Evolutionary conservation across 345 rosid species (phyloP).

Genomic region (Lepidium sativum): DNA sequence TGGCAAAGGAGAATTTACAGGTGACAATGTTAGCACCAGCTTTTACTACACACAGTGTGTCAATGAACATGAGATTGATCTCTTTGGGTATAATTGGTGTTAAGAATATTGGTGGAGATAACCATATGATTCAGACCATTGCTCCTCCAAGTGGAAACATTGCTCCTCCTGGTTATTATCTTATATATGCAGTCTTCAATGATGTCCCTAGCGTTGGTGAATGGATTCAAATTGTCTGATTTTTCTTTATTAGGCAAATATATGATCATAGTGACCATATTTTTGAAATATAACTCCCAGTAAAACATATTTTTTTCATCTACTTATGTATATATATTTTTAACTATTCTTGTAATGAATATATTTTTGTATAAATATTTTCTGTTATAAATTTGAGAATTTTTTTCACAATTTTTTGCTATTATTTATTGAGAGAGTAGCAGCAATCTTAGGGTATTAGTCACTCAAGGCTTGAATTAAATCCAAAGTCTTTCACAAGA

Average conservation of each 20-base stretch:
- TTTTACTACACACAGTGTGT: conserved; percentile 53
- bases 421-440: too few species aligned
- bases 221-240: conserved; percentile 45
- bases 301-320: too few species aligned
- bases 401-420: too few species aligned
- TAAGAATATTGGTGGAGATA: not conserved
- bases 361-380: too few species aligned
- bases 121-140: conserved; percentile 9
- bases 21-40: conserved; percentile 53
- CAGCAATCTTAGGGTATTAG: too few species aligned
- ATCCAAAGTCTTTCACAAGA: too few species aligned
- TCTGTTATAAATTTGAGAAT: too few species aligned
- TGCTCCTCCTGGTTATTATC: conserved; percentile 55
- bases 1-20: conserved; percentile 10
- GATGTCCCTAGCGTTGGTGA: conserved; percentile 43
- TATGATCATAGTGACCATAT: not conserved
- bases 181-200: conserved; percentile 34
- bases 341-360: too few species aligned
- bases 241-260: not conserved
- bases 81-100: conserved; percentile 23
- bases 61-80: conserved; percentile 59
- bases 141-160: conserved; percentile 38
- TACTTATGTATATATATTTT: too few species aligned
- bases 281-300: not conserved
- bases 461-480: too few species aligned